A percentile compares a stretch with the other conserved stretches of the same genome.
Conservation (phyloP, 202 grass and related monocot species). For the Musa balbisiana region DNA sequence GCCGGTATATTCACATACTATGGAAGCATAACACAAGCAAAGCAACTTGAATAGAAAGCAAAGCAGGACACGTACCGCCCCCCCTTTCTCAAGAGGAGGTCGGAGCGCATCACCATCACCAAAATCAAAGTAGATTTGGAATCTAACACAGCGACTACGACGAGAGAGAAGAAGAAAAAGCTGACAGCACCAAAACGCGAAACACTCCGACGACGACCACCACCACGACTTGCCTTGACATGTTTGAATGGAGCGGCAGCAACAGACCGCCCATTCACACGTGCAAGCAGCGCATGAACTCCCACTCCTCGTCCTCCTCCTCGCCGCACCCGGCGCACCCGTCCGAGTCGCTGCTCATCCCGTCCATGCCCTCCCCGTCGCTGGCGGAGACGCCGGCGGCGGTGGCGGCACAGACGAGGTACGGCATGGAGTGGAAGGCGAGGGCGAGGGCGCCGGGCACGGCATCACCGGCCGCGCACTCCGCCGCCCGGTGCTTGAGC, state of each 20-base stretch:
- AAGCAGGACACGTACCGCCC: no score
- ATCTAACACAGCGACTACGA: no score
- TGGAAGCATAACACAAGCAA: no score
- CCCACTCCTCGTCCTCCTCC: constrained; percentile 10
- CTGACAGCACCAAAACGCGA: neutral
- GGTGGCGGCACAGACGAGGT: neutral
- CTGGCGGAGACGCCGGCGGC: neutral
- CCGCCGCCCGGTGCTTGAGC: constrained; percentile 11
- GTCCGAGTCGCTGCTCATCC: constrained; percentile 1
- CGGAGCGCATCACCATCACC: no score
- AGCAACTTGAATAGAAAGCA: no score
- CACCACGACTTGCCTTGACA: neutral
- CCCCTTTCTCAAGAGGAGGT: no score
- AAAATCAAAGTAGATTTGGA: no score
- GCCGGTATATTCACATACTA: no score
- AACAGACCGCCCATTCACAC: neutral
- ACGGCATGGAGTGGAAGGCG: constrained; percentile 26
- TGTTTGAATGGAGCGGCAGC: neutral
- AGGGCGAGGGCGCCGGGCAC: neutral
- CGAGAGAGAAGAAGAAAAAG: no score
- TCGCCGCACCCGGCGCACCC: neutral
- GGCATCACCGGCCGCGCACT: neutral
- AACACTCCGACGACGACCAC: neutral
- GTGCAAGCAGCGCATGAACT: constrained; percentile 8
- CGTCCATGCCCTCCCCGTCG: neutral